Conservation (phyloP, 2,329 filamentous ascomycete species). For the Sporothrix pseudoabietina region DNA sequence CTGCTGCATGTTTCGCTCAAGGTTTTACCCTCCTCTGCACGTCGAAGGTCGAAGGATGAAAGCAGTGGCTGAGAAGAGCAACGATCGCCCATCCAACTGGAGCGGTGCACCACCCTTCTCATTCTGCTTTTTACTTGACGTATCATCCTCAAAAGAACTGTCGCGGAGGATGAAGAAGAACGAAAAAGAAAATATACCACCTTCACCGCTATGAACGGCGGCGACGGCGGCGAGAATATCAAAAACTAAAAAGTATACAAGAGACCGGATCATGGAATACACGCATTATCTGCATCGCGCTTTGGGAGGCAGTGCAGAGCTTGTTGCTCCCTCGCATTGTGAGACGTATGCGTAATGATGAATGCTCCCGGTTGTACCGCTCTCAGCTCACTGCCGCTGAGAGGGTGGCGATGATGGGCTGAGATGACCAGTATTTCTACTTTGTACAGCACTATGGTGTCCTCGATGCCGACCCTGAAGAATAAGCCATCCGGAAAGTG, state of each 20-base stretch:
- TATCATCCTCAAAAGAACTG: constrained; percentile 9
- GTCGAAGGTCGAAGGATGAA: neutral
- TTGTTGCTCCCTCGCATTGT: neutral
- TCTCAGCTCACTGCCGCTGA: neutral
- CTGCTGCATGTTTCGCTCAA: constrained; percentile 3
- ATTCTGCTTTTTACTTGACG: neutral
- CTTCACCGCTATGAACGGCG: neutral
- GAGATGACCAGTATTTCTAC: neutral
- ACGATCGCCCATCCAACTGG: constrained; percentile 16
- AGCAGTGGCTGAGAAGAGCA: neutral
- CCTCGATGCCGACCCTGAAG: too few relatives aligned
- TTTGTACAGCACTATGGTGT: neutral
- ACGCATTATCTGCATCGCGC: neutral
- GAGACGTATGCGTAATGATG: neutral
- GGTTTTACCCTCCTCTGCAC: neutral
- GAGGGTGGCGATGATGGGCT: neutral
- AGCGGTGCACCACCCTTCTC: neutral
- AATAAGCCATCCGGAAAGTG: neutral
- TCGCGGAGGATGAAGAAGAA: neutral
- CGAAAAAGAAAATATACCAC: neutral
- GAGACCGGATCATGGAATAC: neutral
- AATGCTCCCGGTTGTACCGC: neutral
- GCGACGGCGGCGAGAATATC: neutral
- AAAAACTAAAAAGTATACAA: neutral
- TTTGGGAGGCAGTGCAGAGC: neutral